Base-by-base conservation (phyloP, 2,329 filamentous ascomycete genomes). In the Exophiala alcalophila region DNA sequence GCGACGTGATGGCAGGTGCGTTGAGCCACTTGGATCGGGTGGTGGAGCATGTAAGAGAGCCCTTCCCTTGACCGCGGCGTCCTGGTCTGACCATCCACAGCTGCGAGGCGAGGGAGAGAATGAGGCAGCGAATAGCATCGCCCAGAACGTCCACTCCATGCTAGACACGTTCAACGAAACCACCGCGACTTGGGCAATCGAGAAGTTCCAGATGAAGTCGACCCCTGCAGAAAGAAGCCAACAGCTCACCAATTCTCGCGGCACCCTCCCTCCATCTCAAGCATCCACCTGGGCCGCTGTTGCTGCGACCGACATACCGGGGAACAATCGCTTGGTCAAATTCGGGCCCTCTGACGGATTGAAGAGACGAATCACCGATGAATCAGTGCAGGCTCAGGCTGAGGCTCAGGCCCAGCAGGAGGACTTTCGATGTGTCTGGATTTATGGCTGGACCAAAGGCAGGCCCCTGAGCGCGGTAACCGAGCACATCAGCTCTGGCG, bases 401-500 rank as follows among this genome's bases (percentile, higher is more conserved):
- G 23, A 35, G 20, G 26, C 15, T 9, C 34, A 40, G n/a, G 27
- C 36, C 11, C 33, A 34, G 5, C 47, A 50, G 23, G 41, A 49
- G 19, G 54, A 56, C 36, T 50, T 46, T 34, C 46, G 55, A 24
- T 54, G 54, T 20, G 42, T 57, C 10, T 58, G 55, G 55, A 49
- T 58, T 12, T 46, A 50, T 35, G 47, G 43, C 20, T 57, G 50
- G 52, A 40, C 31, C 32, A 45, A 40, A 33, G 35, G 39, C 14
- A 50, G 36, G 36, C 49, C 50, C 15, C 24, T 58, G 29, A 44
- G 47, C 32, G 40, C 46, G 14, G 52, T 66, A 28, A 65, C 66
- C 9, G 56, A 59, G 16, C 57, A 59, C 24, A 66, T 69, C 44
- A 58, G 57, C 39, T 61, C 65, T 42, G 66, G 66, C 10, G 60